phyloP scores from a whole-genome alignment of 2,329 filamentous ascomycete genomes.

The Fusarium sarcochroum region DNA sequence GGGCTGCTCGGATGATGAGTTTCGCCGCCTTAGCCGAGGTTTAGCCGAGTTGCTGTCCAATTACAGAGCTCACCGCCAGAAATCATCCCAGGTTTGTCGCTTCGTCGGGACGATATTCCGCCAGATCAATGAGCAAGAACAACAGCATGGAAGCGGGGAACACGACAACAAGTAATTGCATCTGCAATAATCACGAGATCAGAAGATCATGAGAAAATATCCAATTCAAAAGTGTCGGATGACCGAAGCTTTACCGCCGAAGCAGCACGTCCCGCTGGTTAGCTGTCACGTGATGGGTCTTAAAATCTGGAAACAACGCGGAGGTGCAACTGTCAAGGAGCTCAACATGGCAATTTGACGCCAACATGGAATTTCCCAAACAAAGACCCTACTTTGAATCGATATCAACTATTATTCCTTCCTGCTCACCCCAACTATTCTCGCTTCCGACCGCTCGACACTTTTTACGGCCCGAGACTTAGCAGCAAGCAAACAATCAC shows the following conservation, averaged over 20 bases:
- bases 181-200: constrained; percentile 1
- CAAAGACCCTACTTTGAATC: background rate
- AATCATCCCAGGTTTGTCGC: constrained; percentile 22
- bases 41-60: constrained; percentile 24
- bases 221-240: background rate
- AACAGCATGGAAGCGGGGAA: constrained; percentile 5
- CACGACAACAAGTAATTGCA: constrained; percentile 1
- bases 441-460: constrained; percentile 4
- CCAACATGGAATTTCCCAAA: constrained; percentile 12
- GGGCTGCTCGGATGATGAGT: constrained; percentile 12
- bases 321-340: background rate
- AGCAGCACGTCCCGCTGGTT: background rate
- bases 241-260: background rate
- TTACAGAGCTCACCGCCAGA: background rate
- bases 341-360: background rate
- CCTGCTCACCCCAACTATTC: background rate
- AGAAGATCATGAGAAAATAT: too few relatives aligned
- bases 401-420: background rate
- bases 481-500: constrained; percentile 21
- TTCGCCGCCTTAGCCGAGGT: constrained; percentile 4
- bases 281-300: background rate
- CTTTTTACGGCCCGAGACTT: constrained; percentile 30
- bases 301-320: background rate
- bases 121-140: constrained; percentile 1
- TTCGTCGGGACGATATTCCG: constrained; percentile 43